These are phyloP conservation scores for Gamarada debralockiae DNA, from an alignment of 495 filamentous ascomycete species.

Conservation along the genomic window DNA sequence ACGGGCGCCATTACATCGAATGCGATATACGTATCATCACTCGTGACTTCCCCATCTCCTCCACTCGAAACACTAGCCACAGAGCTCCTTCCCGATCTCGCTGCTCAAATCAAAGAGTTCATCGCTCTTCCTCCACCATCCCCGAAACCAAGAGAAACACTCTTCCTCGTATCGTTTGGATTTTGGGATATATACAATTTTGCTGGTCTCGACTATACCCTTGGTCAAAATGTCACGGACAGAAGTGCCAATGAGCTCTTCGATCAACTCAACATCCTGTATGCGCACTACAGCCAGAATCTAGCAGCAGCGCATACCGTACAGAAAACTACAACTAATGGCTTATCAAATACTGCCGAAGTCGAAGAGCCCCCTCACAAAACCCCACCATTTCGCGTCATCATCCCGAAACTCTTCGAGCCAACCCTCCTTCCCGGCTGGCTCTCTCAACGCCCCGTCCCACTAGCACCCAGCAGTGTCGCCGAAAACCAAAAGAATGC, in stretches of 20 bases:
- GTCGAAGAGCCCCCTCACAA: not conserved
- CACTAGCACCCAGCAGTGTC: slow-evolving; percentile 17
- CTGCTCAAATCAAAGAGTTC: slow-evolving; percentile 37
- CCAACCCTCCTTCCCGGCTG: slow-evolving; percentile 41
- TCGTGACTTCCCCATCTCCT: slow-evolving; percentile 1
- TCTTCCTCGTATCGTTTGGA: slow-evolving; percentile 43
- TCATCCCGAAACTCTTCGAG: slow-evolving; percentile 41
- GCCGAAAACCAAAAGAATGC: slow-evolving; percentile 25
- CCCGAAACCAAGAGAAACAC: slow-evolving; percentile 27
- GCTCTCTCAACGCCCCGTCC: slow-evolving; percentile 15
- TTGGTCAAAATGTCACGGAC: slow-evolving; percentile 29
- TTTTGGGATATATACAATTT: slow-evolving; percentile 47
- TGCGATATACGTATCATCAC: slow-evolving; percentile 8
- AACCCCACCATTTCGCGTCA: slow-evolving; percentile 30
- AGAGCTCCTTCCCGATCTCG: slow-evolving; percentile 31
- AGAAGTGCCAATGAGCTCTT: slow-evolving; percentile 28
- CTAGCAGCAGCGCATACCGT: slow-evolving; percentile 18
- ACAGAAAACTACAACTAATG: slow-evolving; percentile 12
- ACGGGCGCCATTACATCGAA: slow-evolving; percentile 34
- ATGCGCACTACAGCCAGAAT: slow-evolving; percentile 29
- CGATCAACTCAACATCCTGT: slow-evolving; percentile 37
- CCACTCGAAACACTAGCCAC: not conserved
- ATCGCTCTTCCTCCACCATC: slow-evolving; percentile 25
- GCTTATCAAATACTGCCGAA: not conserved
- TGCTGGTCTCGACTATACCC: slow-evolving; percentile 32